Conservation (phyloP, 192 early-diverging fungal species). For the Coemansia erecta region DNA sequence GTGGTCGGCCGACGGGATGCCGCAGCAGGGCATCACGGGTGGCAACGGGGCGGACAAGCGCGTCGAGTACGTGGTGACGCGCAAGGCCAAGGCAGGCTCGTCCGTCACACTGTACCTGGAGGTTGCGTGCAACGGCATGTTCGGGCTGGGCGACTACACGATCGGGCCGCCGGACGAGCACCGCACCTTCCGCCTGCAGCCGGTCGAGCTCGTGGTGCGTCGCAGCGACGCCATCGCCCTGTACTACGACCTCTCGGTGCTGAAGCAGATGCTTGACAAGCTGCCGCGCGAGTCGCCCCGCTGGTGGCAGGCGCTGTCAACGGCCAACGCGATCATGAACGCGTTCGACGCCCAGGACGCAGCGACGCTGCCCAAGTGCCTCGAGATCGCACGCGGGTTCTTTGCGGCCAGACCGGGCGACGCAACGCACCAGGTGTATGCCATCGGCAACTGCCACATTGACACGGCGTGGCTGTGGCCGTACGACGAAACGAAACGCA, state of each 20-base stretch:
- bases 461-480: slow-evolving; percentile 97
- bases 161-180: slow-evolving; percentile 66
- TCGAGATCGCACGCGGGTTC: slow-evolving; percentile 59
- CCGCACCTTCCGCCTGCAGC: slow-evolving; percentile 59
- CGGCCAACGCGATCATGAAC: slow-evolving; percentile 82
- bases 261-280: slow-evolving; percentile 68
- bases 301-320: slow-evolving; percentile 74
- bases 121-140: slow-evolving; percentile 90
- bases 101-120: slow-evolving; percentile 79
- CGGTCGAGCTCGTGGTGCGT: slow-evolving; percentile 67
- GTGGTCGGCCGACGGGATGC: slow-evolving; percentile 80
- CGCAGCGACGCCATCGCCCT: slow-evolving; percentile 71
- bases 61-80: slow-evolving; percentile 55
- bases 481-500: slow-evolving; percentile 95
- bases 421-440: slow-evolving; percentile 70
- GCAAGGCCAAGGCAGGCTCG: slow-evolving; percentile 45
- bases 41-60: slow-evolving; percentile 46
- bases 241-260: slow-evolving; percentile 73
- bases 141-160: slow-evolving; percentile 61
- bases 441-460: slow-evolving; percentile 93
- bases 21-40: slow-evolving; percentile 88
- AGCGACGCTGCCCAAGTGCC: slow-evolving; percentile 42
- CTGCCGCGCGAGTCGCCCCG: slow-evolving; percentile 68
- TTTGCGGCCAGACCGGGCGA: slow-evolving; percentile 63
- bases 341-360: slow-evolving; percentile 46